phyloP scores from a whole-genome alignment of 2,329 filamentous ascomycete genomes.

The Chaetomium sp. region DNA sequence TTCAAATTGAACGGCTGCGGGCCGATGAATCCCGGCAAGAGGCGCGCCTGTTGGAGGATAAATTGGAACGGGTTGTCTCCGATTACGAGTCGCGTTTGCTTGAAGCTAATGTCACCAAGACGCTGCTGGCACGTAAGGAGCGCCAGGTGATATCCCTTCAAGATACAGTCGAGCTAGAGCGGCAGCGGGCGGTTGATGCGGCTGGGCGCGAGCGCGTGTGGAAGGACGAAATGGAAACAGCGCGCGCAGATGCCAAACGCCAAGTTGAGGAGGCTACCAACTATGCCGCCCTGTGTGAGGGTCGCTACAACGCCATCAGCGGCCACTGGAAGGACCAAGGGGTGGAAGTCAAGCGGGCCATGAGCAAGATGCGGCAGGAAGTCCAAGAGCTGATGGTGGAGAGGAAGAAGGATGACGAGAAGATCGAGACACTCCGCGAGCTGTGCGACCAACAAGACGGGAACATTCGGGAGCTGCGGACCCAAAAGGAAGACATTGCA shows the following conservation, averaged over 20 bases:
- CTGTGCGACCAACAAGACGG: conserved; percentile 67
- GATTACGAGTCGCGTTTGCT: conserved; percentile 66
- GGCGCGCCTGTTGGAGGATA: conserved; percentile 61
- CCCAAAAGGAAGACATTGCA: conserved; percentile 56
- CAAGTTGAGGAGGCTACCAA: conserved; percentile 61
- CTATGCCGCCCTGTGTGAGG: conserved; percentile 61
- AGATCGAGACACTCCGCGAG: conserved; percentile 58
- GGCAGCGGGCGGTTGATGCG: conserved; percentile 53
- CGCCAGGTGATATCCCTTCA: conserved; percentile 66
- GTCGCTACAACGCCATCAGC: conserved; percentile 61
- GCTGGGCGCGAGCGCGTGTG: conserved; percentile 54
- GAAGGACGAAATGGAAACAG: conserved; percentile 59
- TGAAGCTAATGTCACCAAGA: conserved; percentile 65
- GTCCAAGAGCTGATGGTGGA: conserved; percentile 50
- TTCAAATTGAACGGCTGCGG: conserved; percentile 57
- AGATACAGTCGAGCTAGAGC: conserved; percentile 57
- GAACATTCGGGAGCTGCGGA: conserved; percentile 54
- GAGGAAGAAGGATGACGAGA: conserved; percentile 53
- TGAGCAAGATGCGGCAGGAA: conserved; percentile 45
- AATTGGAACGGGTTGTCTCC: conserved; percentile 59
- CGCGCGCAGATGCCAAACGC: conserved; percentile 50
- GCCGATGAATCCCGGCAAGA: conserved; percentile 66
- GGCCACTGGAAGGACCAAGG: conserved; percentile 62
- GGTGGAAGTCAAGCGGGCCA: conserved; percentile 49
- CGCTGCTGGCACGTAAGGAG: conserved; percentile 64